phyloP scores from a whole-genome alignment of 2,329 filamentous ascomycete species.

The Ilyonectria sp. region DNA sequence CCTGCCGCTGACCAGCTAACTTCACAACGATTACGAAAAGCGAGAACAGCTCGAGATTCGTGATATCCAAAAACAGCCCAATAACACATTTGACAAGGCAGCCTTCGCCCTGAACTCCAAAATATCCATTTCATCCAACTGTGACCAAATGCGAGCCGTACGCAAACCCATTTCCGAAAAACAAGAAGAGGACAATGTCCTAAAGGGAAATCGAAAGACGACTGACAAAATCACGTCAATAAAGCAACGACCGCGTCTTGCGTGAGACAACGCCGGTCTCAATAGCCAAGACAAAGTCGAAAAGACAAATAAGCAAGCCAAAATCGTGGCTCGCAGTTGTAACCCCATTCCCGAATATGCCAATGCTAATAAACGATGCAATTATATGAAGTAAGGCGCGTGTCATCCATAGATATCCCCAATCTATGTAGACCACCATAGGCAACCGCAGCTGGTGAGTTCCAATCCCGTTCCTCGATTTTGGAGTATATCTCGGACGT shows the following conservation, averaged over 20 bases:
- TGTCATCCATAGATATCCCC: not conserved
- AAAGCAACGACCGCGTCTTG: conserved; percentile 2
- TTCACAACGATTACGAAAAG: not conserved
- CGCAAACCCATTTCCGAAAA: conserved; percentile 8
- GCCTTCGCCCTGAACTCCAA: conserved; percentile 11
- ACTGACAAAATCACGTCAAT: conserved; percentile 4
- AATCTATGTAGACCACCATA: conserved; percentile 65
- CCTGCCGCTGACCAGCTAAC: not conserved
- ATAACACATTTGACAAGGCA: conserved; percentile 5
- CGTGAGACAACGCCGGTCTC: conserved; percentile 15
- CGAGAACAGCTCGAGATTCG: not conserved
- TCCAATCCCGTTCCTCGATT: conserved; percentile 47
- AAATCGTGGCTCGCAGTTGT: conserved; percentile 19
- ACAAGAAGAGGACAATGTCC: conserved; percentile 2
- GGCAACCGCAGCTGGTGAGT: conserved; percentile 67
- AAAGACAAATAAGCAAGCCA: not conserved
- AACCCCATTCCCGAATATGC: conserved; percentile 19
- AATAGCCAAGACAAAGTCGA: conserved; percentile 7
- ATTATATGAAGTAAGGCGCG: conserved; percentile 16
- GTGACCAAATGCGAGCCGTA: conserved; percentile 5
- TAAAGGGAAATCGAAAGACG: conserved; percentile 1
- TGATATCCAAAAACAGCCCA: conserved; percentile 10
- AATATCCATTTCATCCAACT: conserved; percentile 17
- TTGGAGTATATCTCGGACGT: conserved; percentile 32
- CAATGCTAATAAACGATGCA: conserved; percentile 18